A percentile compares a stretch with the other conserved stretches of the same genome.
Conservation (phyloP, 192 early-diverging fungal genomes). For the Gryganskiella cystojenkinii region DNA sequence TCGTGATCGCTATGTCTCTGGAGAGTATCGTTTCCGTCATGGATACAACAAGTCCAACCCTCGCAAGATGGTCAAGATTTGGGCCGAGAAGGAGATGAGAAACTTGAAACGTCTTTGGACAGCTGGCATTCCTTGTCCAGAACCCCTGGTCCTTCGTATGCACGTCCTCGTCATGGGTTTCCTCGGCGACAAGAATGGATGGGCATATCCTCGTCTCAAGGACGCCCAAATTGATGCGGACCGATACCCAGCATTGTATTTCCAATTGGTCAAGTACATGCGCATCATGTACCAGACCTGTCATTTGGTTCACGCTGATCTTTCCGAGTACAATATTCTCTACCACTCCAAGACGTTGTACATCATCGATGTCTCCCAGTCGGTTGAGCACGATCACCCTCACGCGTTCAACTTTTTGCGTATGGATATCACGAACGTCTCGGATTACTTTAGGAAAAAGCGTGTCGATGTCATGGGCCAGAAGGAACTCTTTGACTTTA, state of each 20-base stretch:
- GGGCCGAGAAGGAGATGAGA: conserved; percentile 99
- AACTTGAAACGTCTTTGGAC: conserved; percentile 91
- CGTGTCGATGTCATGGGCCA: conserved; percentile 79
- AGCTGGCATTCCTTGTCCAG: conserved; percentile 91
- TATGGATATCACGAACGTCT: conserved; percentile 94
- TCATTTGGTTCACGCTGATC: conserved; percentile 96
- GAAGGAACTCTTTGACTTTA: conserved; percentile 90
- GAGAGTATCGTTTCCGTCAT: conserved; percentile 95
- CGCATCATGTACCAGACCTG: conserved; percentile 94
- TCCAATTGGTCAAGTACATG: conserved; percentile 87
- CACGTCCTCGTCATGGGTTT: conserved; percentile 98
- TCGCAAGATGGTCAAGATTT: conserved; percentile 97
- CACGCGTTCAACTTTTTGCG: conserved; percentile 95
- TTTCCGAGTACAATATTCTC: conserved; percentile 97
- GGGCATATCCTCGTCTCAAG: conserved; percentile 95
- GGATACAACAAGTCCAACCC: conserved; percentile 96
- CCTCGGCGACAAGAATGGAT: conserved; percentile 90
- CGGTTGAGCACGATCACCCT: conserved; percentile 98
- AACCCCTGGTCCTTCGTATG: conserved; percentile 86
- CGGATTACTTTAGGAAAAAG: conserved; percentile 91
- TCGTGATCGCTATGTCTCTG: conserved; percentile 95
- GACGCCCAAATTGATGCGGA: conserved; percentile 86
- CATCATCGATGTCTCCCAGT: conserved; percentile 98
- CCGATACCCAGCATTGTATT: conserved; percentile 80
- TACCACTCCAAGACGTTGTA: conserved; percentile 86